Base-by-base conservation (phyloP, 768 basidiomycete genomes). In the Glaciozyma martinii region DNA sequence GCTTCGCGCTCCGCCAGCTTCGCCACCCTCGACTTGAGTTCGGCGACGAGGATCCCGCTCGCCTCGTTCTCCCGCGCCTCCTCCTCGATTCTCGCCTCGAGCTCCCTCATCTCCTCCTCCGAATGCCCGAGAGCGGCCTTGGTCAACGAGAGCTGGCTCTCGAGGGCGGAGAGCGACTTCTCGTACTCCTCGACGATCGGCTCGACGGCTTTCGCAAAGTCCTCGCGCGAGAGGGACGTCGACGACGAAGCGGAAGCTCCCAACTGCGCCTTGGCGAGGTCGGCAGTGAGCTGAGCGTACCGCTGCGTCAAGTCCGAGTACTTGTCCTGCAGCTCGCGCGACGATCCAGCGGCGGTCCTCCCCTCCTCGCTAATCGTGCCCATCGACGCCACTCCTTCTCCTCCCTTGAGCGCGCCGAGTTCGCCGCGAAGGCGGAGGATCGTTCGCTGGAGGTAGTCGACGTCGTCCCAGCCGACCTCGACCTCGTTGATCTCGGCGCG, bases 181-280 rank as follows among this genome's bases (percentile, higher is more conserved):
- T 99, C 94, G 77, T 99, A 99, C 78, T 97, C 92, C 77, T 95
- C 89, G 59, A 99, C 95, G 71, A 99, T 92, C 3, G 94, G 94
- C 21, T 91, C 93, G 27, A 98, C 93, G 29, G 77, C 76, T 19
- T 42, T 44, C 25, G 56, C 76, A 63, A 79, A 80, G 40, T 74
- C 71, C 42, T 71, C 73, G 15, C 74, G 62, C 27, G 74, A 71
- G 44, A 71, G 62, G 1, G 67, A 67, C 88, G 75, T 71, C 47
- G 87, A 85, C 74, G 80, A 83, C 73, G 88, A 87, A 46, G 87
- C 88, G 27, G 32, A n/a, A 5, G 55, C 37, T 89, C 81, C 72
- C 89, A 88, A 58, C 59, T 88, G 82, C 8, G 67, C 65, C 18
- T 61, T 67, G 16, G 88, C 87, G 46, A 93, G 83, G 73, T 91